Evolutionary conservation across 768 basidiomycete genomes (phyloP), one percentile per base, ranked within the genome.

Genomic region (Rhodocollybia butyracea): DNA sequence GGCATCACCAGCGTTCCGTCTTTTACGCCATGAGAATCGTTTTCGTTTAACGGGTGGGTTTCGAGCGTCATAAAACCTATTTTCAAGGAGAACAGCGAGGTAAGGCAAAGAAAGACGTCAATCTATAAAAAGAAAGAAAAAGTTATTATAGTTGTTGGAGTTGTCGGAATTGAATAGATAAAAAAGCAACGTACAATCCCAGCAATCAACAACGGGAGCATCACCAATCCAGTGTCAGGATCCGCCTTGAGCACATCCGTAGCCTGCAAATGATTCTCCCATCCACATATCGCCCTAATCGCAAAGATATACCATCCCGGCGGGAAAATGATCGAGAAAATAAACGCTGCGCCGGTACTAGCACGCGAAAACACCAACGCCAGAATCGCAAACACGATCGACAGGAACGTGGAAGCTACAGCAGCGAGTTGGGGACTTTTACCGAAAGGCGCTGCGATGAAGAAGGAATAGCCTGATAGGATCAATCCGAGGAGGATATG

Each of bases 301-400:
- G 82, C 82, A 61, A 90, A 91, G 21, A 89, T 76, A 60, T 88
- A 91, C 67, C 84, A 91, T 11, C 81, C 79, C 1, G 90, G 88
- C 0, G 90, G 90, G 62, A 91, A 90, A 22, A 91, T 61, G 45
- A 91, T 64, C 2, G 86, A 80, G 63, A 88, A 86, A 24, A 90
- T 68, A 58, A 84, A 79, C 19, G 85, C 81, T 1, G 70, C 72
- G 3, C 67, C 78, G 1, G 75, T 77, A 1, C 68, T 62, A 1
- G 76, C 75, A n/a, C 43, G 42, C 5, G 41, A 67, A 51, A 85
- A 72, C 0, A 86, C 78, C 22, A 87, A 68, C 0, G 84, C 89
- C 8, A 89, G 59, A 54, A 91, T 82, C 2, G 86, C 85, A 42
- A 89, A 78, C 3, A 88, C 59, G 51, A 91, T 80, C 11, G 81